phyloP scores from a whole-genome alignment of 805 yeast species.

The Hanseniaspora thailandica region DNA sequence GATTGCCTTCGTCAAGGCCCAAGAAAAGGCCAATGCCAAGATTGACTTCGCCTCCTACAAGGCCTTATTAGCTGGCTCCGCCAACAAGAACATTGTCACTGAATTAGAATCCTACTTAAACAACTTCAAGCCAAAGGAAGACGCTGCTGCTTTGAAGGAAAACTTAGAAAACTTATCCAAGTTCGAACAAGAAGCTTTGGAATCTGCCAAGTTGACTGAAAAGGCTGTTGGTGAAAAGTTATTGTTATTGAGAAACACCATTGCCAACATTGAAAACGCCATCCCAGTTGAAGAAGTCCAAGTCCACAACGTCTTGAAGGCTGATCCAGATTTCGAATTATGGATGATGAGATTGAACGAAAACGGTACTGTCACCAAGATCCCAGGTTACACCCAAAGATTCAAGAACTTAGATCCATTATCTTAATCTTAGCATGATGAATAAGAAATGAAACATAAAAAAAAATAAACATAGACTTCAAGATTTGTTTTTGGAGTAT shows the following conservation, averaged over 20 bases:
- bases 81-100: constrained; percentile 67
- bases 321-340: constrained; percentile 94
- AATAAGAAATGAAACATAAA: neutral
- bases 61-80: constrained; percentile 41
- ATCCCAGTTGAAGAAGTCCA: constrained; percentile 97
- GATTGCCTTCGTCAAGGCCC: constrained; percentile 59
- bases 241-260: constrained; percentile 71
- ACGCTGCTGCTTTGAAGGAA: constrained; percentile 69
- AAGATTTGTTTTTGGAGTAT: too few species aligned
- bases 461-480: neutral
- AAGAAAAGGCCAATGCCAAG: constrained; percentile 50
- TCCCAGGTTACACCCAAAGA: constrained; percentile 97
- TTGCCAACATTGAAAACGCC: constrained; percentile 87
- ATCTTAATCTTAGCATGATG: constrained; percentile 29
- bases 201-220: constrained; percentile 90
- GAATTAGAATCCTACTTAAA: constrained; percentile 69
- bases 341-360: constrained; percentile 90
- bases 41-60: constrained; percentile 80
- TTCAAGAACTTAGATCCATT: constrained; percentile 93
- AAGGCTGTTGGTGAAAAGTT: constrained; percentile 76
- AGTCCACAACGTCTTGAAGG: constrained; percentile 85
- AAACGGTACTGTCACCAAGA: constrained; percentile 60
- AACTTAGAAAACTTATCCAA: constrained; percentile 85
- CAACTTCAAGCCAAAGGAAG: constrained; percentile 58
- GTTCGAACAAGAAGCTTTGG: constrained; percentile 89